These are phyloP conservation scores for Penicillium digitatum DNA, from an alignment of 2,329 filamentous ascomycete genomes.

Conservation along the genomic window DNA sequence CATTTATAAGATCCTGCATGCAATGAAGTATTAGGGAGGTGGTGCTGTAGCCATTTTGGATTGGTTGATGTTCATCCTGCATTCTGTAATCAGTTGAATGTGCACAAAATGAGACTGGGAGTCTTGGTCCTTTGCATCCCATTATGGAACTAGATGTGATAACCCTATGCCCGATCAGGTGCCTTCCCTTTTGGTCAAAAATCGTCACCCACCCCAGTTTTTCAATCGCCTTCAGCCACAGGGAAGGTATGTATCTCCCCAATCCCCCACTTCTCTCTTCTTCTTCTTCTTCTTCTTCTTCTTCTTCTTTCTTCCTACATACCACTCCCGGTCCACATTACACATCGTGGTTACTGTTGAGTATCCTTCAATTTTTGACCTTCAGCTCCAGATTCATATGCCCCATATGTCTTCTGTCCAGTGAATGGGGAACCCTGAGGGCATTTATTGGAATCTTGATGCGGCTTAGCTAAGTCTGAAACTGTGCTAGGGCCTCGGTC, in stretches of 20 bases:
- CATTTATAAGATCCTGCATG: slow-evolving; percentile 68
- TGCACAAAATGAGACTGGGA: no score
- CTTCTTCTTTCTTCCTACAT: neutral
- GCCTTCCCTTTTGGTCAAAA: neutral
- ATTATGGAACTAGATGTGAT: no score
- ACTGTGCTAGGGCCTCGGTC: no score
- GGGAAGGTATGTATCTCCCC: neutral
- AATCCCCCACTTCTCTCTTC: no score
- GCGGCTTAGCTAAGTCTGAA: neutral
- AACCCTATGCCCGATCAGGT: neutral
- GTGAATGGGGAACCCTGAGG: no score
- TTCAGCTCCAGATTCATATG: no score
- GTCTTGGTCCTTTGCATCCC: no score
- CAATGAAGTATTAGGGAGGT: slow-evolving; percentile 50
- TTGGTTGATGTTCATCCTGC: neutral
- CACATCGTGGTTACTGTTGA: neutral
- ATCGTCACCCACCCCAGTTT: neutral
- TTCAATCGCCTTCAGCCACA: neutral
- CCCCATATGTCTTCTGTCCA: no score
- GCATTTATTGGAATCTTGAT: no score
- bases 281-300: no score
- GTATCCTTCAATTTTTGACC: no score
- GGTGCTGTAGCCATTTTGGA: neutral
- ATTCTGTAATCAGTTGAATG: neutral
- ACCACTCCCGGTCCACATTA: neutral